Evolutionary conservation across 2,329 filamentous ascomycete species (phyloP).

Genomic region (Hymenoscyphus scutula): DNA sequence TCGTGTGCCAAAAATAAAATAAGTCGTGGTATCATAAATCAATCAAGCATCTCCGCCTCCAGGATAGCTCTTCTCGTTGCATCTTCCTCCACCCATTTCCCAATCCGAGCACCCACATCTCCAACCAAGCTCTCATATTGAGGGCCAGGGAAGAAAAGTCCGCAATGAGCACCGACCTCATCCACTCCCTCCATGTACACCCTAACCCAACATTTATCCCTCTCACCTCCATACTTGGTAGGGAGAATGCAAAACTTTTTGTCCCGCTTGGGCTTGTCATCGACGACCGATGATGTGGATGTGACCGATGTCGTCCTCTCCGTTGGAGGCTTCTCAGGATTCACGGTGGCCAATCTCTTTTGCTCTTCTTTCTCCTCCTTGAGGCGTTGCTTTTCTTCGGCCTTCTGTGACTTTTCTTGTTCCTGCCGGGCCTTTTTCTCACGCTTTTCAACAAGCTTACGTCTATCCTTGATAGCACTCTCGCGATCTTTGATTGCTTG

Average conservation of each 20-base stretch:
- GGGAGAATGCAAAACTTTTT: constrained; percentile 76
- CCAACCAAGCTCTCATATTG: constrained; percentile 77
- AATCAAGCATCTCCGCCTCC: too few relatives aligned
- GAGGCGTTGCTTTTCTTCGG: constrained; percentile 33
- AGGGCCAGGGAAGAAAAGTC: constrained; percentile 67
- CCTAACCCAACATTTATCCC: constrained; percentile 72
- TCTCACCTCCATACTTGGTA: constrained; percentile 48
- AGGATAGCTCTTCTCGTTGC: too few relatives aligned
- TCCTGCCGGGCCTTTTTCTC: constrained; percentile 43
- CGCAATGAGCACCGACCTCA: constrained; percentile 81
- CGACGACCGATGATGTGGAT: constrained; percentile 18
- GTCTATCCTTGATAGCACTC: constrained; percentile 60
- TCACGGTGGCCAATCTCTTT: constrained; percentile 27
- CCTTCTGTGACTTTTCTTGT: constrained; percentile 38
- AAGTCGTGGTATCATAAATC: constrained; percentile 12
- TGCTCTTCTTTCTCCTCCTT: constrained; percentile 37
- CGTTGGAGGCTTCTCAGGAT: constrained; percentile 16
- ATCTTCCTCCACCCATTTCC: too few relatives aligned
- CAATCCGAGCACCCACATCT: too few relatives aligned
- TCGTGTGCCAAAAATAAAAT: too few relatives aligned
- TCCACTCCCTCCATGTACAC: constrained; percentile 84
- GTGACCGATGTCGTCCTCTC: constrained; percentile 20
- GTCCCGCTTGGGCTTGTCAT: constrained; percentile 34
- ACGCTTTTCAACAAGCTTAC: constrained; percentile 57
- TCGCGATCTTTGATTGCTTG: constrained; percentile 65